Evolutionary conservation across 2,329 filamentous ascomycete genomes (phyloP).

Genomic region (Chaetomium globosum): DNA sequence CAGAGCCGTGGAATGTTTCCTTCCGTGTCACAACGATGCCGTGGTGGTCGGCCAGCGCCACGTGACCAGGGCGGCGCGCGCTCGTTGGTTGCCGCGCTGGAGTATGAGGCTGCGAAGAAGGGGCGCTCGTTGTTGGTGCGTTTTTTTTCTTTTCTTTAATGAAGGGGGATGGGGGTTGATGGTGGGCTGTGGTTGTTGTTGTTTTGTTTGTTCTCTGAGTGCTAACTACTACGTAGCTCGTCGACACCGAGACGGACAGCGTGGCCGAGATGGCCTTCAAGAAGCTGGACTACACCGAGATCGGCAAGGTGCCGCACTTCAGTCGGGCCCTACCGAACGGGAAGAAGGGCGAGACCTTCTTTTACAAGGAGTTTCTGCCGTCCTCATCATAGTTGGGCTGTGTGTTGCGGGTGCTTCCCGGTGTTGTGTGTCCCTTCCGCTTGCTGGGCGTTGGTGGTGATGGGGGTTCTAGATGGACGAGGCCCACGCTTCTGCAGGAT

Average conservation of each 20-base stretch:
- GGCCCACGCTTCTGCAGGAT: constrained; percentile 28
- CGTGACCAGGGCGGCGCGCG: constrained; percentile 56
- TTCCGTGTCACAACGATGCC: constrained; percentile 60
- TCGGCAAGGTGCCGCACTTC: constrained; percentile 58
- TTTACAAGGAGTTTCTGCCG: constrained; percentile 58
- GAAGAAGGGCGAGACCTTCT: constrained; percentile 56
- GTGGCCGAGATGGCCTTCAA: constrained; percentile 57
- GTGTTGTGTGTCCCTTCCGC: constrained; percentile 53
- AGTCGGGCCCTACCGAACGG: constrained; percentile 53
- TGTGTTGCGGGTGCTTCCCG: constrained; percentile 3
- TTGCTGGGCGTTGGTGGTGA: constrained; percentile 30
- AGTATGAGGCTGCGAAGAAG: constrained; percentile 53
- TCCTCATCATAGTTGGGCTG: constrained; percentile 34
- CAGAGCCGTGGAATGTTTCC: no score
- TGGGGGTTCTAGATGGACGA: constrained; percentile 25
- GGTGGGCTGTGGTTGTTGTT: not conserved
- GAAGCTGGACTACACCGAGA: constrained; percentile 58
- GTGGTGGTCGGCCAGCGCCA: constrained; percentile 58
- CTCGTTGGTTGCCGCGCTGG: constrained; percentile 56
- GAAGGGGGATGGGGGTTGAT: not conserved
- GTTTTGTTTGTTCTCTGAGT: not conserved
- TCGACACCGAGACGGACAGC: constrained; percentile 41
- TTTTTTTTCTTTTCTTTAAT: constrained; percentile 25
- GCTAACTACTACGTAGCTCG: constrained; percentile 25
- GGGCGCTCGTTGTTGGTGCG: constrained; percentile 59